These are phyloP conservation scores for Kwoniella shivajii DNA, from an alignment of 1,284 basidiomycete species.

Conservation along the genomic window DNA sequence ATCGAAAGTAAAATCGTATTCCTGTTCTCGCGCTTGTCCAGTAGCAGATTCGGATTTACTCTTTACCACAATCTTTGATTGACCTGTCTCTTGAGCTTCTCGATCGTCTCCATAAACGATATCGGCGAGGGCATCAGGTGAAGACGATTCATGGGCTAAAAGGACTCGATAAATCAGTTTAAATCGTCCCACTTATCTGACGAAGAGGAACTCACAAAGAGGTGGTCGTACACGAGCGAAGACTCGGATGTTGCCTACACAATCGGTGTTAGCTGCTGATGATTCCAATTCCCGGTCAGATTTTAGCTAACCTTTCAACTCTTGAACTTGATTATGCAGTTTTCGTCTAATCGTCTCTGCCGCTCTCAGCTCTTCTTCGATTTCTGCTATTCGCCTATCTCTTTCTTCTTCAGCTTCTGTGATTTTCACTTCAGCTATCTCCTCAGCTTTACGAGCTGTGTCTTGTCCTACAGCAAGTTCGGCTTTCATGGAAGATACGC, in stretches of 20 bases:
- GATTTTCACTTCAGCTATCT: conserved; percentile 30
- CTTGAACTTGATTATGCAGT: conserved; percentile 90
- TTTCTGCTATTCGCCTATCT: conserved; percentile 44
- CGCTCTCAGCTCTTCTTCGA: conserved; percentile 51
- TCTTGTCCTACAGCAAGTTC: conserved; percentile 48
- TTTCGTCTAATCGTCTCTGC: conserved; percentile 66
- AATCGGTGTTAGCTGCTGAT: not conserved
- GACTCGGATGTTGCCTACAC: conserved; percentile 81
- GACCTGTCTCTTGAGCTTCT: conserved; percentile 65
- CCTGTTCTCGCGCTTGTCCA: conserved; percentile 78
- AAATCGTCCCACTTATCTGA: not conserved
- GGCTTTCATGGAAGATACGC: conserved; percentile 54
- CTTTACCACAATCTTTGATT: conserved; percentile 75
- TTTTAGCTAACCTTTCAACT: conserved; percentile 66
- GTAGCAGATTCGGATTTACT: conserved; percentile 78
- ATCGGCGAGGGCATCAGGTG: conserved; percentile 46
- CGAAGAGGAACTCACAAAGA: conserved; percentile 51
- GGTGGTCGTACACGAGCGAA: conserved; percentile 88
- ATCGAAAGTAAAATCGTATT: conserved; percentile 82
- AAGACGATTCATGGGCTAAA: conserved; percentile 41
- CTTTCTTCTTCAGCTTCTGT: conserved; percentile 35
- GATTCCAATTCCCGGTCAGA: not conserved
- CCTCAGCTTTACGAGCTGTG: conserved; percentile 38
- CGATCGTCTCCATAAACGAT: conserved; percentile 51
- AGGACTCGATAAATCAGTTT: conserved; percentile 19